Base-by-base conservation (phyloP, 495 filamentous ascomycete genomes). In the Aspergillus avenaceus region DNA sequence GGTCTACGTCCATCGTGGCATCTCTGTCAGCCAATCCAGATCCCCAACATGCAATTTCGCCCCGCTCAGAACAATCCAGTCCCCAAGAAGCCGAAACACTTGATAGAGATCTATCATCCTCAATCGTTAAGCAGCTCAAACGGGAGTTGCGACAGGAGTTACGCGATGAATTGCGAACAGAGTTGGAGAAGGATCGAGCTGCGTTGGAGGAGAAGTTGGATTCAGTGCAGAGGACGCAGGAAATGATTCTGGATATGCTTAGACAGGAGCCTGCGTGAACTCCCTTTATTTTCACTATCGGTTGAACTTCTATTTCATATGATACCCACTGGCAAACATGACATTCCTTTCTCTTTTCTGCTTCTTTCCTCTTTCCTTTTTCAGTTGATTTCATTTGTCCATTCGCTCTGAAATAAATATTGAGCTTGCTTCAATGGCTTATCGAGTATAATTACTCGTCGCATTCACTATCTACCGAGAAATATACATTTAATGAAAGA, bases 241-340 rank as follows among this genome's bases (percentile, higher is more conserved):
- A 75, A 34, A 66, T 75, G 65, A 75, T 75, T 50, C 49, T 75
- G 28, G 68, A 74, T 18, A 73, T 75, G 71, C 48, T 75, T 44
- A 62, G 68, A 52, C 72, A 73, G 55, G 65, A 67, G 23, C 64
- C 69, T 52, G 36, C 55, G 19, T 67, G 59, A 64, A 54, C 28
- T 56, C 25, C 29, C 34, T 31, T 19, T 29, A 34, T 34, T 31
- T 48, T 31, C 14, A 11, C 16, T 18, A 32, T 34, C 26, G 25
- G 13, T 48, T 44, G 19, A 43, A 23, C 29, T 31, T 40, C 21
- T 43, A 3, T 41, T 23, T 28, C 12, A 12, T 36, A 12, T 32
- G 32, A 47, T 47, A 47, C 29, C 29, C 28, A 22, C 9, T n/a
- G 13, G 24, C 18, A 31, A 25, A 26, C 31, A 24, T 32, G n/a